Evolutionary conservation across 2,329 filamentous ascomycete species (phyloP).

Genomic region (Beauveria brongniartii): DNA sequence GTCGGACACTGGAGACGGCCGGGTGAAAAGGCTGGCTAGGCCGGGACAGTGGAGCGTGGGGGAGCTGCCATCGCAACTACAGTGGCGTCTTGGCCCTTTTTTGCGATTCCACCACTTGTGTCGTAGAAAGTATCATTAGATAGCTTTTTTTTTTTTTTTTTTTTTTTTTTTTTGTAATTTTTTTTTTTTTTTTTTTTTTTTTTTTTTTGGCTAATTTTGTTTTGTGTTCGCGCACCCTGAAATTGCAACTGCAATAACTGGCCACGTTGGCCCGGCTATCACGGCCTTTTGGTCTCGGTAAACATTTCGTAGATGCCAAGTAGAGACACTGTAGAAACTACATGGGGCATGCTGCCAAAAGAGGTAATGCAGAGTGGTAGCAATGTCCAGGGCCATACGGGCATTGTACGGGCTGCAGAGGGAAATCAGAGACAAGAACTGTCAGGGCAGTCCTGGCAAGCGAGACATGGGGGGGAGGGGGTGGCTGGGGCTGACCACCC

Average conservation of each 20-base stretch:
- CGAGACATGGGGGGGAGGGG: constrained; percentile 1
- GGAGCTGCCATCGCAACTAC: not conserved
- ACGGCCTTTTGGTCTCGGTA: too few relatives aligned
- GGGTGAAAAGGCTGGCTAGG: not conserved
- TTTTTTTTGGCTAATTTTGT: too few relatives aligned
- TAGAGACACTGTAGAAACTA: constrained; percentile 8
- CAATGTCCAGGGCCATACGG: constrained; percentile 5
- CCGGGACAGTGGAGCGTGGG: not conserved
- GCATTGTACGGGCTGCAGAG: not conserved
- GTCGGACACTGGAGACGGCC: constrained; percentile 9
- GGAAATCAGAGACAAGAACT: not conserved
- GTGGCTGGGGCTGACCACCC: not conserved
- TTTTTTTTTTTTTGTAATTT: too few relatives aligned
- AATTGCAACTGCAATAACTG: too few relatives aligned
- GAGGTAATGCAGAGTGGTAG: not conserved
- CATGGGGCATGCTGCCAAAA: not conserved
- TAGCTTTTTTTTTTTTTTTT: too few relatives aligned
- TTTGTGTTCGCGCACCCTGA: too few relatives aligned
- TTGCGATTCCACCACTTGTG: not conserved
- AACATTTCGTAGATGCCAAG: not conserved
- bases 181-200: too few relatives aligned
- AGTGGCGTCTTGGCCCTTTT: not conserved
- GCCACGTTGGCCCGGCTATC: too few relatives aligned
- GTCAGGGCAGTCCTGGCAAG: not conserved
- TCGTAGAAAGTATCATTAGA: too few relatives aligned